Percentiles rank a stretch among this genome's conserved stretches.
These are phyloP conservation scores for Hymenoscyphus linearis DNA, from an alignment of 2,329 filamentous ascomycete species.

Conservation along the genomic window DNA sequence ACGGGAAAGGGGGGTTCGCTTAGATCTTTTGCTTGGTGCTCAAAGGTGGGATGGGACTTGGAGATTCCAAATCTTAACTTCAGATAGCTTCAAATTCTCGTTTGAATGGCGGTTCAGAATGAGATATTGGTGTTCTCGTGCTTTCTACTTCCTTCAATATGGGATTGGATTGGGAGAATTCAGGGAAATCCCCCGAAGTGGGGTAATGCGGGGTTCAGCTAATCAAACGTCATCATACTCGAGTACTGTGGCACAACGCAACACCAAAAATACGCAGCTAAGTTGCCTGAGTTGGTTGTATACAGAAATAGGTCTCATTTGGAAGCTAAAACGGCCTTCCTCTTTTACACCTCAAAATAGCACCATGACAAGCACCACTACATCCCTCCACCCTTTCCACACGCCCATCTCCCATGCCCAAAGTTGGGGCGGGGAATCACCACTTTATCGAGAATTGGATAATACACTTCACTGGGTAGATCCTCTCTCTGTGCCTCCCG, in stretches of 20 bases:
- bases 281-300: not conserved
- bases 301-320: not conserved
- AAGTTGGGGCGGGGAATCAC: conserved; percentile 18
- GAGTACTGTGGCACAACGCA: not conserved
- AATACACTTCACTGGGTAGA: conserved; percentile 23
- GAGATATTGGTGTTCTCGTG: not conserved
- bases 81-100: not conserved
- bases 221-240: not conserved
- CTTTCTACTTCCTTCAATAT: not conserved
- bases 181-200: not conserved
- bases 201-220: not conserved
- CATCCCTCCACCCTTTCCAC: conserved; percentile 6
- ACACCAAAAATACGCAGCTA: not conserved
- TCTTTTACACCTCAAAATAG: not conserved
- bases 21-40: not conserved
- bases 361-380: not conserved
- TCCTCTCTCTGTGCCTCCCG: conserved; percentile 20
- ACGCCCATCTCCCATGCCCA: conserved; percentile 8
- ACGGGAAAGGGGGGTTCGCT: not conserved
- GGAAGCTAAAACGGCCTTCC: not conserved
- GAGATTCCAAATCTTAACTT: no score
- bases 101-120: not conserved
- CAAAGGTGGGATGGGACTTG: not conserved
- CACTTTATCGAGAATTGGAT: conserved; percentile 19
- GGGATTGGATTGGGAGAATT: not conserved